Conservation (phyloP, 495 filamentous ascomycete genomes). For the Neurospora sp. region DNA sequence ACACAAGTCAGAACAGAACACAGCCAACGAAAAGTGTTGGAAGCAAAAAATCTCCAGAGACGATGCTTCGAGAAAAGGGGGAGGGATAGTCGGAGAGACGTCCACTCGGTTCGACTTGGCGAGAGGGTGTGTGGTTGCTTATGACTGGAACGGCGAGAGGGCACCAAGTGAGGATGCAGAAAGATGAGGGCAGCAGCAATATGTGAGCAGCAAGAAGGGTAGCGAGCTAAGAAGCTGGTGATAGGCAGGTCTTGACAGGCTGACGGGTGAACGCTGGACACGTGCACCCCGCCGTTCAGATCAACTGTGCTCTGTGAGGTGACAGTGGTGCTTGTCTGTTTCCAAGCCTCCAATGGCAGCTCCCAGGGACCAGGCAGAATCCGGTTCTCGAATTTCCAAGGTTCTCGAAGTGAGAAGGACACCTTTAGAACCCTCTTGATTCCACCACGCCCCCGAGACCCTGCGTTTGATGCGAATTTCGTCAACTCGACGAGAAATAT, state of each 20-base stretch:
- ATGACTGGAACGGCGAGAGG: not conserved
- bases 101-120: not conserved
- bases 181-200: not conserved
- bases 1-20: not conserved
- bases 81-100: not conserved
- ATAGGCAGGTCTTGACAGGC: not conserved
- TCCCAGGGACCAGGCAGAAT: not conserved
- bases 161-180: not conserved
- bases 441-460: not conserved
- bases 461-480: not conserved
- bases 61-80: not conserved
- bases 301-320: not conserved
- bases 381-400: not conserved
- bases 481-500: not conserved
- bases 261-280: not conserved
- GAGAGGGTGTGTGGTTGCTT: not conserved
- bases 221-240: not conserved
- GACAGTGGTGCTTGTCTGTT: not conserved
- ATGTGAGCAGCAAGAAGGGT: not conserved
- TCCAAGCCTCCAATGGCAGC: not conserved
- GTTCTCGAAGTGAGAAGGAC: not conserved
- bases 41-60: not conserved
- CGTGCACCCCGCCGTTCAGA: not conserved
- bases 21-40: not conserved
- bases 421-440: not conserved